phyloP scores from a whole-genome alignment of 2,329 filamentous ascomycete species.

The Xylaria multiplex region DNA sequence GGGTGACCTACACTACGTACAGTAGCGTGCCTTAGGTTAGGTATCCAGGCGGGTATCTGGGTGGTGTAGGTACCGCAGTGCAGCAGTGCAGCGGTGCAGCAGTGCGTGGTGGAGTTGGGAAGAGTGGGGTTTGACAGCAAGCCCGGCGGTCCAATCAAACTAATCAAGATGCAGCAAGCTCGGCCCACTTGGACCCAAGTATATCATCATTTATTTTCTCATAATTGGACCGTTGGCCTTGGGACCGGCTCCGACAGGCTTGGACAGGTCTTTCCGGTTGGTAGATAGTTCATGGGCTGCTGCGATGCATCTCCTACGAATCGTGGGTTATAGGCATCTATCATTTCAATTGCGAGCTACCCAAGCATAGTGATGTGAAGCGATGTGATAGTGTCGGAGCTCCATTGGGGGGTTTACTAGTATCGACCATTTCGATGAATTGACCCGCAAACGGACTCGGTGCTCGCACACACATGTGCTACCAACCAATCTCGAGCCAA shows the following conservation, averaged over 20 bases:
- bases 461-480: background rate
- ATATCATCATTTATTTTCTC: constrained; percentile 1
- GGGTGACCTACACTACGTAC: constrained; percentile 13
- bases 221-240: constrained; percentile 11
- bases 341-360: background rate
- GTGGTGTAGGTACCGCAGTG: no score
- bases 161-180: background rate
- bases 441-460: constrained; percentile 8
- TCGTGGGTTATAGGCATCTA: background rate
- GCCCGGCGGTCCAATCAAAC: constrained; percentile 25
- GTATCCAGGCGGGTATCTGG: no score
- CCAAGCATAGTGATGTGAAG: background rate
- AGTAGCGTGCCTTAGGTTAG: background rate
- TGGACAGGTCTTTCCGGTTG: background rate
- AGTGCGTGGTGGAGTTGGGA: background rate
- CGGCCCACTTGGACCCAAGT: constrained; percentile 10
- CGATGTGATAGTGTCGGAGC: background rate
- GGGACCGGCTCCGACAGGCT: background rate
- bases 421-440: background rate
- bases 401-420: constrained; percentile 4
- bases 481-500: no score
- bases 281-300: constrained; percentile 1
- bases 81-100: constrained; percentile 1
- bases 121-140: constrained; percentile 8
- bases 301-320: background rate